Base-by-base conservation (phyloP, 2,329 filamentous ascomycete genomes). In the Eutypa lata region DNA sequence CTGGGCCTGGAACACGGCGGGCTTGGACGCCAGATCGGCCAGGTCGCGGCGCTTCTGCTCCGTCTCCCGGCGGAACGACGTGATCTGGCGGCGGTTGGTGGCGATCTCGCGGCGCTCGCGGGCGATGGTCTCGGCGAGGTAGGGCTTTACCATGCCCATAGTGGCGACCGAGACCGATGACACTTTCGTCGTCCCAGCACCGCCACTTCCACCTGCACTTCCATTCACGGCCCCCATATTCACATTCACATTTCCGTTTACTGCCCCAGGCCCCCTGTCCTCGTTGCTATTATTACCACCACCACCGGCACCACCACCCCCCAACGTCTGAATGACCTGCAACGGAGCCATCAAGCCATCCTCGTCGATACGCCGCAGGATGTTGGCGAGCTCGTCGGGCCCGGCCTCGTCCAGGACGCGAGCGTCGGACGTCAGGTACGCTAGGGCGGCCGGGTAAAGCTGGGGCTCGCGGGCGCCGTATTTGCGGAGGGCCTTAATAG, bases 81-180 rank as follows among this genome's bases (percentile, higher is more conserved):
- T 80, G 61, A 96, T 96, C 43, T 93, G 83, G 38, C 87, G 84
- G 48, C 89, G 83, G 68, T 97, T 97, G 35, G 79, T 70, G 7
- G 76, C 84, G 54, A 99, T 97, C 64, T 97, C 92, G 54, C 86
- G 86, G 24, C 91, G 83, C 72, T 99, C 94, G 48, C 90, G 85
- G 61, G 90, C 87, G 57, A 99, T 96, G 8, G 92, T 96, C 48
- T 89, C 85, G 57, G 89, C 84, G 2, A 99, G 84, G 71, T 99
- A 99, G 6, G 87, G 85, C 72, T 97, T 97, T 57, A 99, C 88
- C 81, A 97, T 91, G 48, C 93, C 94, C 90, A 99, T 97, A 0
- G 91, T 97, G 1, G 95, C 93, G 2, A 97, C 90, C 55, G 73
- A 53, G 68, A 77, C 70, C 46, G 81, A 76, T n/a, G n/a, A n/a